A percentile compares a stretch with the other conserved stretches of the same genome.
Conservation (phyloP, 2,329 filamentous ascomycete species). For the Phyllosticta paracitricarpa region DNA sequence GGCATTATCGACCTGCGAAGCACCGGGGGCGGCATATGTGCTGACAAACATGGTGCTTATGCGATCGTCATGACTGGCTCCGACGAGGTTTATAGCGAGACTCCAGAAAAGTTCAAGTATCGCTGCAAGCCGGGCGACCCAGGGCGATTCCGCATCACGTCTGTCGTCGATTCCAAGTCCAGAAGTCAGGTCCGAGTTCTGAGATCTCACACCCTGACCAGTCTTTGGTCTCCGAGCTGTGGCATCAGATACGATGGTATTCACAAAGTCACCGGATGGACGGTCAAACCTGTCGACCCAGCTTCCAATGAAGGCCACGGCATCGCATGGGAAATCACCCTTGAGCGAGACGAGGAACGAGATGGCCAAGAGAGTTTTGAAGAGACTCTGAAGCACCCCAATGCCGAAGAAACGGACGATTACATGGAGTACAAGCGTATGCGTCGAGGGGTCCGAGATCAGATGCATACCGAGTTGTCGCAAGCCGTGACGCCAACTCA, state of each 20-base stretch:
- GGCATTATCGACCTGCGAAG: slow-evolving; percentile 37
- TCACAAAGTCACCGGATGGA: slow-evolving; percentile 32
- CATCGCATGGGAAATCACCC: slow-evolving; percentile 30
- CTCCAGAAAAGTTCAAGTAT: slow-evolving; percentile 32
- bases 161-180: slow-evolving; percentile 28
- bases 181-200: slow-evolving; percentile 35
- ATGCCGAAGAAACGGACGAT: slow-evolving; percentile 37
- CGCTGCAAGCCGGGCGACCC: slow-evolving; percentile 29
- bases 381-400: slow-evolving; percentile 28
- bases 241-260: slow-evolving; percentile 40
- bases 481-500: neutral
- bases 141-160: slow-evolving; percentile 35
- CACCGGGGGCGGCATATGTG: slow-evolving; percentile 33
- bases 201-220: slow-evolving; percentile 34
- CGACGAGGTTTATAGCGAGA: slow-evolving; percentile 27
- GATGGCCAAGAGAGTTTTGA: slow-evolving; percentile 16
- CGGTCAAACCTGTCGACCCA: slow-evolving; percentile 20
- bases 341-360: slow-evolving; percentile 22
- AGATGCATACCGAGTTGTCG: neutral
- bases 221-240: slow-evolving; percentile 36
- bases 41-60: slow-evolving; percentile 34
- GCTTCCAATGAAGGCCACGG: slow-evolving; percentile 14
- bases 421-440: slow-evolving; percentile 38
- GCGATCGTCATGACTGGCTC: slow-evolving; percentile 33
- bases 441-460: slow-evolving; percentile 12